Base-by-base conservation (phyloP, 176 grass and related monocot genomes). In the Carex kokanica region DNA sequence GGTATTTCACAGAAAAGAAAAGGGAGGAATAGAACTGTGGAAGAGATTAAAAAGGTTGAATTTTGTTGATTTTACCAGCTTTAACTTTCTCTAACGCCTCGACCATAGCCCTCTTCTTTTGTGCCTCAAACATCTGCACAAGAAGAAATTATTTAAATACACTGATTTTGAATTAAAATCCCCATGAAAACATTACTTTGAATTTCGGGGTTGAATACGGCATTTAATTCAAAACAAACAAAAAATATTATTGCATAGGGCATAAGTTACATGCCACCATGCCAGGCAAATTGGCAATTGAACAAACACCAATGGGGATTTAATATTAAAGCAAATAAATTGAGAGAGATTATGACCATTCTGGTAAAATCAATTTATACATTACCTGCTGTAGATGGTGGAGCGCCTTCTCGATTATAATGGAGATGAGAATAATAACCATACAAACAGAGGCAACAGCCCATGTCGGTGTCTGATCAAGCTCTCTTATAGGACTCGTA, bases 1-100 rank as follows among this genome's bases (percentile, higher is more conserved):
- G 27, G 15, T 4, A 8, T 27, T 16, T 31, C 36, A 3, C 18
- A 21, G 18, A 47, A 47, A 21, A 12, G 18, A 14, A 82, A 24
- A 52, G 2, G 6, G 34, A 27, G 38, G 51, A 51, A 61, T 41
- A 77, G 20, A 60, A 43, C 3, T 78, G 12, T 51, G 11, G 21
- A 84, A 69, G 52, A 53, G 49, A 36, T 20, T 60, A 54, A 41
- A 79, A 6, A 29, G 27, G 34, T 54, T 64, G 23, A 34, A 55
- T 36, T 17, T 59, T 86, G 20, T 47, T 23, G 73, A 29, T 67
- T 82, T 78, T 82, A 94, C 92, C 92, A 61, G 86, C 83, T 88
- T 98, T 98, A 61, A 98, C 93, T 84, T 98, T 98, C 89, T 98
- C 96, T 27, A 98, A 89, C 34, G 93, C 89, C 73, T 98, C 96